phyloP scores from a whole-genome alignment of 2,329 filamentous ascomycete genomes.

The Albifimbria verrucaria region DNA sequence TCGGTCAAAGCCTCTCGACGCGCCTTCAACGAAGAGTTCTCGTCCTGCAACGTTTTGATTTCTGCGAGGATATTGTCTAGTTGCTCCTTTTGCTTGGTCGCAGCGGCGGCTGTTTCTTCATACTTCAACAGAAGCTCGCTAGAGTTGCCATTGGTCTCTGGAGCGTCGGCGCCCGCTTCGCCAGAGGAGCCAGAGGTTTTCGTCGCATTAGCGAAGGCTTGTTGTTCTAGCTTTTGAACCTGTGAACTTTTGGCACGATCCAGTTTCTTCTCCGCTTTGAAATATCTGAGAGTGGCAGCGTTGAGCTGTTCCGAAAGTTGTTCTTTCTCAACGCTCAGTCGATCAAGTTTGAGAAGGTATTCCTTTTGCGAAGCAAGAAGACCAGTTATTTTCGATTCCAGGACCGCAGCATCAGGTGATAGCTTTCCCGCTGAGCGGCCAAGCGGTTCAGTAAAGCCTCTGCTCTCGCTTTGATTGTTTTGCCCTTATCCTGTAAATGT shows the following conservation, averaged over 20 bases:
- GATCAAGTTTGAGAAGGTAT: slow-evolving; percentile 71
- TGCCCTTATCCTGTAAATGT: slow-evolving; percentile 74
- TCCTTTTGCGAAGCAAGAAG: slow-evolving; percentile 81
- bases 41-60: slow-evolving; percentile 69
- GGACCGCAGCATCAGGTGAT: slow-evolving; percentile 64
- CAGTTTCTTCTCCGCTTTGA: slow-evolving; percentile 92
- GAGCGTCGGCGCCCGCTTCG: slow-evolving; percentile 46
- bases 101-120: slow-evolving; percentile 72
- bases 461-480: slow-evolving; percentile 72
- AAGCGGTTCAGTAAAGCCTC: slow-evolving; percentile 63
- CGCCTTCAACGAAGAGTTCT: slow-evolving; percentile 70
- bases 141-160: slow-evolving; percentile 52
- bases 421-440: slow-evolving; percentile 49
- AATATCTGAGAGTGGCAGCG: slow-evolving; percentile 82
- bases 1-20: slow-evolving; percentile 74
- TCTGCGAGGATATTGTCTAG: slow-evolving; percentile 75
- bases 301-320: slow-evolving; percentile 84
- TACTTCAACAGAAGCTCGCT: slow-evolving; percentile 72
- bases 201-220: slow-evolving; percentile 71
- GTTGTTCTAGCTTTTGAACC: slow-evolving; percentile 87
- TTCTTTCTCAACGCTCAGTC: slow-evolving; percentile 74
- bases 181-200: slow-evolving; percentile 35
- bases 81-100: slow-evolving; percentile 84
- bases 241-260: slow-evolving; percentile 86
- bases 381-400: slow-evolving; percentile 73